Evolutionary conservation across 345 rosid genomes (phyloP).

Genomic region (Citropsis articulata): DNA sequence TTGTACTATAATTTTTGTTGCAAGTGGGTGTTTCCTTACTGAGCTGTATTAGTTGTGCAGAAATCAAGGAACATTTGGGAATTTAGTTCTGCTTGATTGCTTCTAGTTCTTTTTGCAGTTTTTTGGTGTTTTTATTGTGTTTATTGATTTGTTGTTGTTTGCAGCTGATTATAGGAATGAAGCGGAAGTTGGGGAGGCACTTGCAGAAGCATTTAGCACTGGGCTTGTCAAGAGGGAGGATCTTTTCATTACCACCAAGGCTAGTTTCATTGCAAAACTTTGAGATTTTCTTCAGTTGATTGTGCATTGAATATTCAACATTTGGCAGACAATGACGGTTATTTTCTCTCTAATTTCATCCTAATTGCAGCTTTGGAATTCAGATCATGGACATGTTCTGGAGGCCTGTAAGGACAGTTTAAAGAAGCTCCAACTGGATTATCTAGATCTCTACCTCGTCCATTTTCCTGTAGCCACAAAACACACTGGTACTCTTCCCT

Average conservation of each 20-base stretch:
- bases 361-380: constrained; percentile 77
- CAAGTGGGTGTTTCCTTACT: neutral
- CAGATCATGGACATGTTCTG: constrained; percentile 85
- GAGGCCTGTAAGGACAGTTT: constrained; percentile 90
- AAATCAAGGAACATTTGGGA: neutral
- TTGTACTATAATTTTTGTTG: neutral
- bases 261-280: constrained; percentile 8
- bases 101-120: neutral
- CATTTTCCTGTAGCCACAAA: constrained; percentile 82
- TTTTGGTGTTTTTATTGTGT: neutral
- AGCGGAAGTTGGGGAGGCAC: constrained; percentile 48
- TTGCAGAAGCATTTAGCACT: constrained; percentile 45
- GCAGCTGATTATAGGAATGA: constrained; percentile 56
- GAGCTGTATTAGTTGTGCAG: neutral
- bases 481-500: constrained; percentile 52
- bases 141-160: constrained; percentile 2
- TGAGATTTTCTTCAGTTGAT: constrained; percentile 13
- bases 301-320: neutral
- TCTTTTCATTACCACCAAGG: constrained; percentile 86
- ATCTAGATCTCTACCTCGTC: constrained; percentile 81
- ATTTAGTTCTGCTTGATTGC: neutral
- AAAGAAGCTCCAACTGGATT: constrained; percentile 83
- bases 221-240: constrained; percentile 61
- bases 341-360: neutral
- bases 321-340: neutral